phyloP scores from a whole-genome alignment of 805 yeast species.

The Ogataea paradorogensis region DNA sequence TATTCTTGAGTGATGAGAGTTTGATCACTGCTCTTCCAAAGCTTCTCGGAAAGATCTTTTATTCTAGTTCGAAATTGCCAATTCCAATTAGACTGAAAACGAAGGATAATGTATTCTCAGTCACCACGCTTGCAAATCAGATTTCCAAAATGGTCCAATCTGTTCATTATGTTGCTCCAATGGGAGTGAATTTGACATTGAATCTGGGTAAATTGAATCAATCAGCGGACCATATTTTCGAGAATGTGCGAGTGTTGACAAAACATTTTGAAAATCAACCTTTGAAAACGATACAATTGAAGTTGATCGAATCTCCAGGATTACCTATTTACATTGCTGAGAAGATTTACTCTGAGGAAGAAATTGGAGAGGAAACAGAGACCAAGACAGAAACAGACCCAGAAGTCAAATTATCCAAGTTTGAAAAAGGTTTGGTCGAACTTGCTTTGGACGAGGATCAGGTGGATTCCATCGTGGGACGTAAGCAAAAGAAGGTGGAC shows the following conservation, averaged over 20 bases:
- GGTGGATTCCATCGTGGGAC: conserved; percentile 56
- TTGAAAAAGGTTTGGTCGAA: conserved; percentile 80
- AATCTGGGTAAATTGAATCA: conserved; percentile 59
- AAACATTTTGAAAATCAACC: conserved; percentile 40
- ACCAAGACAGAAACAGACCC: conserved; percentile 26
- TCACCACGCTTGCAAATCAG: conserved; percentile 53
- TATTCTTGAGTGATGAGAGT: conserved; percentile 83
- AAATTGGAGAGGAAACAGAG: conserved; percentile 39
- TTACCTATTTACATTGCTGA: conserved; percentile 78
- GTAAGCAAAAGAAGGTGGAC: conserved; percentile 44
- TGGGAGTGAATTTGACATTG: conserved; percentile 65
- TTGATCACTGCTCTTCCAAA: conserved; percentile 78
- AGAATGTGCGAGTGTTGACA: conserved; percentile 58
- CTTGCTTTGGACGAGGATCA: conserved; percentile 74
- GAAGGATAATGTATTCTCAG: conserved; percentile 34
- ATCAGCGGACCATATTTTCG: conserved; percentile 48
- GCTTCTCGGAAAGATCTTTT: conserved; percentile 77
- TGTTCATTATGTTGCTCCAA: conserved; percentile 64
- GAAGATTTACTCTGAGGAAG: conserved; percentile 48
- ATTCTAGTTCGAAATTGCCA: conserved; percentile 60
- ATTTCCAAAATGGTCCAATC: conserved; percentile 56
- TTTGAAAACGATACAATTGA: conserved; percentile 60
- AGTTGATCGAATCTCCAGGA: conserved; percentile 72
- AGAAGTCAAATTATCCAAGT: conserved; percentile 49
- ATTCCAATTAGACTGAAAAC: conserved; percentile 53